A percentile compares a stretch with the other conserved stretches of the same genome.
Evolutionary conservation across 352 stramenopile genomes (phyloP).

Genomic region (Globisporangium okanoganense): DNA sequence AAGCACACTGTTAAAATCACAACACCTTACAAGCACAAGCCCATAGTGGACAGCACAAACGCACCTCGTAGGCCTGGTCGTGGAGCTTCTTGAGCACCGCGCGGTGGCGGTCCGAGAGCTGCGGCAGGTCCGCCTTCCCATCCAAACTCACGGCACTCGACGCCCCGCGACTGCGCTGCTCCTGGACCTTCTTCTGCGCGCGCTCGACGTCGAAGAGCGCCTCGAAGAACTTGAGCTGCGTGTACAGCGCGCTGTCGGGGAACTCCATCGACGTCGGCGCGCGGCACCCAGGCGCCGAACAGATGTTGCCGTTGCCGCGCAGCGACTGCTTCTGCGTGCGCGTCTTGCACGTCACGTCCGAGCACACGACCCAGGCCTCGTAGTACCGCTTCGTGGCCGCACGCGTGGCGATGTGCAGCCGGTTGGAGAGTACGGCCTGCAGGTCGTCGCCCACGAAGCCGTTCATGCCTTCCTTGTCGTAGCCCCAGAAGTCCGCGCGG

Average conservation of each 20-base stretch:
- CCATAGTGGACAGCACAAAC: neutral
- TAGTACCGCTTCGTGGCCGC: slow-evolving; percentile 87
- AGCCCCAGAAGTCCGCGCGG: slow-evolving; percentile 80
- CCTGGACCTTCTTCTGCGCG: slow-evolving; percentile 76
- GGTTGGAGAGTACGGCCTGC: slow-evolving; percentile 75
- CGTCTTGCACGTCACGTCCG: slow-evolving; percentile 93
- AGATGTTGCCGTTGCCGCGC: slow-evolving; percentile 89
- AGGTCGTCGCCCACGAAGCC: slow-evolving; percentile 72
- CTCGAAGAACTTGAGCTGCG: slow-evolving; percentile 97
- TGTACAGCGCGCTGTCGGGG: slow-evolving; percentile 90
- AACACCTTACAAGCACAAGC: neutral
- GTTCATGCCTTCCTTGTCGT: slow-evolving; percentile 71
- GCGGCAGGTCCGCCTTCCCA: slow-evolving; percentile 31
- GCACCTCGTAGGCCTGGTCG: slow-evolving; percentile 71
- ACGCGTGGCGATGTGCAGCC: slow-evolving; percentile 76
- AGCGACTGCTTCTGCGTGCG: slow-evolving; percentile 96
- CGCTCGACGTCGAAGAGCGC: slow-evolving; percentile 94
- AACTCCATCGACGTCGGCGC: slow-evolving; percentile 88
- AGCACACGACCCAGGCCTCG: slow-evolving; percentile 90
- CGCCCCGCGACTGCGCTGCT: slow-evolving; percentile 48
- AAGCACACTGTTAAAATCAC: slow-evolving; percentile 7
- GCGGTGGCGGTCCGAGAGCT: slow-evolving; percentile 60
- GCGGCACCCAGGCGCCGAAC: slow-evolving; percentile 90
- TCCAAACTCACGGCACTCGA: slow-evolving; percentile 8
- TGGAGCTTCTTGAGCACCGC: slow-evolving; percentile 78